phyloP scores from a whole-genome alignment of 345 rosid species.

The Cardamine occulta region DNA sequence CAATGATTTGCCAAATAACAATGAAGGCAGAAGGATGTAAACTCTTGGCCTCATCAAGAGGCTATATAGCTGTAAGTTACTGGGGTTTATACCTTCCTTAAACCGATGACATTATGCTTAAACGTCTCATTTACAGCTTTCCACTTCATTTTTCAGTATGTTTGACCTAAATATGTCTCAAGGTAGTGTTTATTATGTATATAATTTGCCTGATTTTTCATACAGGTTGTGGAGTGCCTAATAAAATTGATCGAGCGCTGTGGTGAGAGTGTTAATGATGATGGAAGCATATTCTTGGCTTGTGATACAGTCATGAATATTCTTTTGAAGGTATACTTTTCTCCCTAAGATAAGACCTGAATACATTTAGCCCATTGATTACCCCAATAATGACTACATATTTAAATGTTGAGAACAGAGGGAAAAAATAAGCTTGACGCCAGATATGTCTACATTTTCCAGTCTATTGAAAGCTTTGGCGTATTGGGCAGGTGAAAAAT shows the following conservation, averaged over 20 bases:
- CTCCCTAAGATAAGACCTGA: conserved; percentile 2
- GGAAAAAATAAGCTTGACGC: conserved; percentile 51
- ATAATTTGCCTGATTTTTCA: background rate
- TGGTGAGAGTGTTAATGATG: conserved; percentile 49
- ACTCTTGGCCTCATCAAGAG: conserved; percentile 61
- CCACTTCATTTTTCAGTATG: background rate
- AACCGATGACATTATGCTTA: background rate
- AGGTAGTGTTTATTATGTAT: no score
- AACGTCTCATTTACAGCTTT: conserved; percentile 7
- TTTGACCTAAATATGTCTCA: conserved; percentile 11
- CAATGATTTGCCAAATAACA: conserved; percentile 87
- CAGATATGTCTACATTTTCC: conserved; percentile 50
- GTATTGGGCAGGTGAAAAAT: conserved; percentile 68
- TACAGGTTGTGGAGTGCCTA: conserved; percentile 81
- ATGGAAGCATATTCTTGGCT: conserved; percentile 67
- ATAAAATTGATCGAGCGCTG: conserved; percentile 54
- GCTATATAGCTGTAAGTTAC: conserved; percentile 68
- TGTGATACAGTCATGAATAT: conserved; percentile 85
- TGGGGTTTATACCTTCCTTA: conserved; percentile 13
- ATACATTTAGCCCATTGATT: conserved; percentile 8
- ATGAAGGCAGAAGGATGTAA: conserved; percentile 71
- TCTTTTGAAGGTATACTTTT: conserved; percentile 71
- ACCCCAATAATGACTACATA: background rate
- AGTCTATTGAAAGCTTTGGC: conserved; percentile 66
- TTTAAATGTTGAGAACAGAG: conserved; percentile 47